A percentile compares a stretch with the other conserved stretches of the same genome.
phyloP scores from a whole-genome alignment of 2,329 filamentous ascomycete species.

The Fusarium redolens region DNA sequence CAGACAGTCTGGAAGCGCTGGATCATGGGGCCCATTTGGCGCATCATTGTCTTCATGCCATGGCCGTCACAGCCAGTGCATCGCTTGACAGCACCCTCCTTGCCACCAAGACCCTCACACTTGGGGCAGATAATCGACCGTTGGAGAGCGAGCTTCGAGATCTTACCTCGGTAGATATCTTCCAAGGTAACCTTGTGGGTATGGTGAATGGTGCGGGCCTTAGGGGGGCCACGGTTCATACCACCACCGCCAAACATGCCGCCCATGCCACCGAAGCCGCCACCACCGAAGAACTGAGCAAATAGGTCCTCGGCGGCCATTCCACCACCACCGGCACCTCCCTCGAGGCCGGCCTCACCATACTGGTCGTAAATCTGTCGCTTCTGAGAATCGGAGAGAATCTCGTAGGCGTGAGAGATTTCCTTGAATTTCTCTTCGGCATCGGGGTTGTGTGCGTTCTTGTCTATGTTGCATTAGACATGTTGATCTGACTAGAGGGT shows the following conservation, averaged over 20 bases:
- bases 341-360: slow-evolving; percentile 96
- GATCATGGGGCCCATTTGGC: slow-evolving; percentile 99
- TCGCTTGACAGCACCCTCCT: slow-evolving; percentile 96
- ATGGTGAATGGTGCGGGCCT: slow-evolving; percentile 97
- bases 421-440: slow-evolving; percentile 99
- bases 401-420: slow-evolving; percentile 93
- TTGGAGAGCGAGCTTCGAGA: slow-evolving; percentile 96
- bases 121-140: slow-evolving; percentile 97
- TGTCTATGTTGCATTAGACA: slow-evolving; percentile 69
- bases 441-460: slow-evolving; percentile 93
- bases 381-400: slow-evolving; percentile 92
- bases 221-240: slow-evolving; percentile 81
- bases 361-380: slow-evolving; percentile 94
- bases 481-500: background rate
- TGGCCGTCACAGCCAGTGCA: slow-evolving; percentile 91
- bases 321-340: slow-evolving; percentile 80
- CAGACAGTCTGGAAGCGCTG: slow-evolving; percentile 99
- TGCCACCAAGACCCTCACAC: slow-evolving; percentile 93
- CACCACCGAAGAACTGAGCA: slow-evolving; percentile 92
- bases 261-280: slow-evolving; percentile 67
- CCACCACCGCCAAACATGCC: slow-evolving; percentile 77
- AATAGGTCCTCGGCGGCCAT: slow-evolving; percentile 98
- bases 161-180: slow-evolving; percentile 97
- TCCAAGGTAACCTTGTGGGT: slow-evolving; percentile 98
- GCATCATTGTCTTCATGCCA: slow-evolving; percentile 99